phyloP scores from a whole-genome alignment of 1,139 yeast species.

The Saccharomycopsis hybrid region DNA sequence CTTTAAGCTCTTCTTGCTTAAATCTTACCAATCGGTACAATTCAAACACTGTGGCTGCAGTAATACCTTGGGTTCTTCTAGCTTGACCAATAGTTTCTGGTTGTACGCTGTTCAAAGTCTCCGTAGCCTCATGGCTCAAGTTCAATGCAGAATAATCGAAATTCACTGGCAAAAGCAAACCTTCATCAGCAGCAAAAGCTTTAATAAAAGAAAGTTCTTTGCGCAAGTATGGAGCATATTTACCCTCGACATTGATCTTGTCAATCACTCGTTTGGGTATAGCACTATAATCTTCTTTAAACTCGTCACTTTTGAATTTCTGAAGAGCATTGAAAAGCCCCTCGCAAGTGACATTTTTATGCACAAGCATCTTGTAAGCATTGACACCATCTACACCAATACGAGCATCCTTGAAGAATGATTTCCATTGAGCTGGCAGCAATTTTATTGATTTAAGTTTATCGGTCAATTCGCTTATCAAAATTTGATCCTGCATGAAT shows the following conservation, averaged over 20 bases:
- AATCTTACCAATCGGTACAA: slow-evolving; percentile 37
- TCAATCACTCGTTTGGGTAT: slow-evolving; percentile 50
- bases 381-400: slow-evolving; percentile 6
- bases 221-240: slow-evolving; percentile 72
- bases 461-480: slow-evolving; percentile 39
- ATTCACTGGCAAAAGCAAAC: slow-evolving; percentile 55
- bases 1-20: slow-evolving; percentile 20
- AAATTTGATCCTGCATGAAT: slow-evolving; percentile 40
- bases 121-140: slow-evolving; percentile 70
- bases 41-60: slow-evolving; percentile 78
- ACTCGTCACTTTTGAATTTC: slow-evolving; percentile 6
- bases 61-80: slow-evolving; percentile 85
- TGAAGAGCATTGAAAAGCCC: background rate
- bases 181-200: slow-evolving; percentile 83
- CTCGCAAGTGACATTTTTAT: slow-evolving; percentile 4
- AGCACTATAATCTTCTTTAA: slow-evolving; percentile 23
- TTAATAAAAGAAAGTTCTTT: slow-evolving; percentile 65
- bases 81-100: slow-evolving; percentile 95
- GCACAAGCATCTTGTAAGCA: slow-evolving; percentile 11
- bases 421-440: slow-evolving; percentile 60
- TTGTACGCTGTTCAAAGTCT: slow-evolving; percentile 62
- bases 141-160: slow-evolving; percentile 50
- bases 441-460: slow-evolving; percentile 41
- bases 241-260: slow-evolving; percentile 71
- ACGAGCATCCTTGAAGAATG: slow-evolving; percentile 24